phyloP scores from a whole-genome alignment of 176 grass and related monocot genomes.

The Carex myosuroides region DNA sequence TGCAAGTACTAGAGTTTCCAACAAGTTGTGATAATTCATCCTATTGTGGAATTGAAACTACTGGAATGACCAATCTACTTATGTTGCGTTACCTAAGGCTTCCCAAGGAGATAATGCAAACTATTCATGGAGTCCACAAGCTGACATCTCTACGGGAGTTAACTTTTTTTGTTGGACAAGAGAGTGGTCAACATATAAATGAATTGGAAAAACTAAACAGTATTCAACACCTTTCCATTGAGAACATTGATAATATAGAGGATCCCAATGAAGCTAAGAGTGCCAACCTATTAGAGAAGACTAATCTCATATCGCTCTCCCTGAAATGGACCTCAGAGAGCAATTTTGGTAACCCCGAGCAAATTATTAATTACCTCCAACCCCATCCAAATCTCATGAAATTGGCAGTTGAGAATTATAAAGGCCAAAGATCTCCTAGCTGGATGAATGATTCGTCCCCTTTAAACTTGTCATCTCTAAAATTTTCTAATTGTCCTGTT shows the following conservation, averaged over 20 bases:
- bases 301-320: not conserved
- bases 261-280: not conserved
- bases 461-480: conserved; percentile 13
- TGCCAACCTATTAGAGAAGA: conserved; percentile 13
- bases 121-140: conserved; percentile 15
- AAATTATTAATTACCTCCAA: conserved; percentile 27
- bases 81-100: conserved; percentile 1
- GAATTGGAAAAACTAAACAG: conserved; percentile 24
- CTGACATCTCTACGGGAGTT: not conserved
- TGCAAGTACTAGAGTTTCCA: not conserved
- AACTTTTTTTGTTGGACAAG: not conserved
- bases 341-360: not conserved
- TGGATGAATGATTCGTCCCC: not conserved
- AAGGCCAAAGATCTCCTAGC: no score
- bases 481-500: not conserved
- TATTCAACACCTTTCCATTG: not conserved
- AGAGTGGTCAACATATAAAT: conserved; percentile 14
- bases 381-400: not conserved
- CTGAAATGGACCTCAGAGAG: not conserved
- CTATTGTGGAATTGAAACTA: not conserved
- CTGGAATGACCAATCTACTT: not conserved
- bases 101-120: not conserved
- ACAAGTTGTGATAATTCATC: not conserved
- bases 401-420: no score
- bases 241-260: conserved; percentile 26